phyloP scores from a whole-genome alignment of 2,329 filamentous ascomycete species.

The Cladosporium sp. region DNA sequence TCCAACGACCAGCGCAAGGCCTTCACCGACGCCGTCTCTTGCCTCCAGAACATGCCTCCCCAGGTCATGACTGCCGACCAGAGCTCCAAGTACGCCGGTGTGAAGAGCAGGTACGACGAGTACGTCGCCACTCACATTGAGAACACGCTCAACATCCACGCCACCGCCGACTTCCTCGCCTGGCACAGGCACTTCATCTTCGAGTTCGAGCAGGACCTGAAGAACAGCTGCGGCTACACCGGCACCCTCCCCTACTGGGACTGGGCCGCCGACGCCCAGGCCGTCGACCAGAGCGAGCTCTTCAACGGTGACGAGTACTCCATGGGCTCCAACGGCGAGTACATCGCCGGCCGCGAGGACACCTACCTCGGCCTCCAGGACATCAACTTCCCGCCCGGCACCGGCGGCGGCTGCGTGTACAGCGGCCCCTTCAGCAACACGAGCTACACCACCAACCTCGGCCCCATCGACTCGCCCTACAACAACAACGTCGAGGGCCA shows the following conservation, averaged over 20 bases:
- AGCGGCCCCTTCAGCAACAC: constrained; percentile 47
- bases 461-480: constrained; percentile 25
- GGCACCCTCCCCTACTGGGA: constrained; percentile 31
- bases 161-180: constrained; percentile 30
- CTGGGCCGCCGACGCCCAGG: constrained; percentile 26
- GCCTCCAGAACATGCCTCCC: constrained; percentile 24
- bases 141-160: constrained; percentile 28
- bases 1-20: constrained; percentile 22
- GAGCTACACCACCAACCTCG: constrained; percentile 28
- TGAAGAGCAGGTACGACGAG: constrained; percentile 27
- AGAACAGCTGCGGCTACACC: constrained; percentile 38
- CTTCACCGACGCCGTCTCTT: constrained; percentile 28
- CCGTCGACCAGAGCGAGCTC: constrained; percentile 38
- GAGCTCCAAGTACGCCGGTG: constrained; percentile 23
- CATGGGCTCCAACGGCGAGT: constrained; percentile 28
- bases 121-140: constrained; percentile 30
- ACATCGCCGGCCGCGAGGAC: constrained; percentile 21
- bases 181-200: constrained; percentile 41
- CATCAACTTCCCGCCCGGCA: constrained; percentile 42
- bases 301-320: constrained; percentile 50
- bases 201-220: constrained; percentile 39
- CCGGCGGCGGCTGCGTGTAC: constrained; percentile 50
- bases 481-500: constrained; percentile 24
- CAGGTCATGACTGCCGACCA: constrained; percentile 22
- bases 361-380: constrained; percentile 23